Conservation (phyloP, 345 rosid species). For the Salix suchowensis region DNA sequence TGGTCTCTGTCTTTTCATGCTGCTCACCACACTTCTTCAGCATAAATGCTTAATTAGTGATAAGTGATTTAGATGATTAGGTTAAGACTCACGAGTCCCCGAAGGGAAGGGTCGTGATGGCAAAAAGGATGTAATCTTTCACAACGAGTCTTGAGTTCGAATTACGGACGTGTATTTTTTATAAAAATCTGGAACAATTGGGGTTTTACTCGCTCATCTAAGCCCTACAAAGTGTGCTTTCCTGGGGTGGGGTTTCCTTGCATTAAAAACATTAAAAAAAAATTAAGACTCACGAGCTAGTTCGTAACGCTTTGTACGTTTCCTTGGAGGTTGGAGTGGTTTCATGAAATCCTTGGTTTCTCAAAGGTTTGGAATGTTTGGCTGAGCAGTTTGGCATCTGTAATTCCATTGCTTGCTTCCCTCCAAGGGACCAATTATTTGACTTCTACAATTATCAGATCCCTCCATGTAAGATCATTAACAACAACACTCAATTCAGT, state of each 20-base stretch:
- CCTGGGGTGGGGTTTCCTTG: too few species aligned
- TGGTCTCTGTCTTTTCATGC: background rate
- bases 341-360: background rate
- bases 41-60: background rate
- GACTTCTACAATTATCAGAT: background rate
- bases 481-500: too few species aligned
- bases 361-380: background rate
- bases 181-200: rapidly evolving
- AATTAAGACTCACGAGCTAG: background rate
- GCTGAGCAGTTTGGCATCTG: background rate
- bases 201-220: rapidly evolving
- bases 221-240: rapidly evolving
- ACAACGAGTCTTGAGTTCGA: too few species aligned
- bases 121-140: too few species aligned
- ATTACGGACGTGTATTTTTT: rapidly evolving
- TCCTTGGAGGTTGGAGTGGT: background rate
- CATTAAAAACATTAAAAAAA: too few species aligned
- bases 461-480: background rate
- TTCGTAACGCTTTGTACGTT: background rate
- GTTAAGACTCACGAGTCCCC: background rate
- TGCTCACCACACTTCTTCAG: background rate
- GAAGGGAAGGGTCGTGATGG: too few species aligned
- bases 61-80: background rate
- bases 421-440: background rate
- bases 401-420: background rate